Evolutionary conservation across 2,329 filamentous ascomycete genomes (phyloP).

Genomic region (Dothistroma pini): DNA sequence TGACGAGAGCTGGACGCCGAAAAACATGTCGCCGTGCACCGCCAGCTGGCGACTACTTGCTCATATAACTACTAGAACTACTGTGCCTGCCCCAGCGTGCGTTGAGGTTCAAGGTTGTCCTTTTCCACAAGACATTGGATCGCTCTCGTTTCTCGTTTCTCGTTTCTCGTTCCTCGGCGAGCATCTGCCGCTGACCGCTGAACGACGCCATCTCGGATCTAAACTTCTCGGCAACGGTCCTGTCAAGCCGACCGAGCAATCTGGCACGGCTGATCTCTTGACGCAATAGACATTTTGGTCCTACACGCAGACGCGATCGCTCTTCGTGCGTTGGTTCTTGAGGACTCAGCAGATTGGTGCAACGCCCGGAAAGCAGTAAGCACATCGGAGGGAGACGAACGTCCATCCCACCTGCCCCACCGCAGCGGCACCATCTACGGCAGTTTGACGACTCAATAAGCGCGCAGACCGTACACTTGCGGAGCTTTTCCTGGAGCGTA

Average conservation of each 20-base stretch:
- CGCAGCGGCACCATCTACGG: neutral
- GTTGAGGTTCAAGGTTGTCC: neutral
- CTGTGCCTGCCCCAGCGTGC: neutral
- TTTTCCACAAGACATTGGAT: neutral
- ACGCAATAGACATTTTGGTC: neutral
- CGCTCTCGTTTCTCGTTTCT: neutral
- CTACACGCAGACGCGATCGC: neutral
- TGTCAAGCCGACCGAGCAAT: neutral
- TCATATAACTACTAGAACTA: neutral
- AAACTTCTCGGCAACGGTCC: neutral
- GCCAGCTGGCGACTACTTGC: neutral
- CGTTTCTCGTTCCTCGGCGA: neutral
- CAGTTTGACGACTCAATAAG: neutral
- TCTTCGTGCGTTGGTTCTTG: neutral
- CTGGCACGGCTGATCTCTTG: neutral
- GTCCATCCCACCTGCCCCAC: neutral
- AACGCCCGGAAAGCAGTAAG: neutral
- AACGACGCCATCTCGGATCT: neutral
- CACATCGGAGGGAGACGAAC: neutral
- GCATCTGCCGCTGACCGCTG: neutral
- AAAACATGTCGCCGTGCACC: neutral
- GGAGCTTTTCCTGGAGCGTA: neutral
- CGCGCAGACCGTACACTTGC: neutral
- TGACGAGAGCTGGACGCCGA: neutral
- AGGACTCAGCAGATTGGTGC: neutral